phyloP scores from a whole-genome alignment of 2,329 filamentous ascomycete species.

The Diaporthe destruens region DNA sequence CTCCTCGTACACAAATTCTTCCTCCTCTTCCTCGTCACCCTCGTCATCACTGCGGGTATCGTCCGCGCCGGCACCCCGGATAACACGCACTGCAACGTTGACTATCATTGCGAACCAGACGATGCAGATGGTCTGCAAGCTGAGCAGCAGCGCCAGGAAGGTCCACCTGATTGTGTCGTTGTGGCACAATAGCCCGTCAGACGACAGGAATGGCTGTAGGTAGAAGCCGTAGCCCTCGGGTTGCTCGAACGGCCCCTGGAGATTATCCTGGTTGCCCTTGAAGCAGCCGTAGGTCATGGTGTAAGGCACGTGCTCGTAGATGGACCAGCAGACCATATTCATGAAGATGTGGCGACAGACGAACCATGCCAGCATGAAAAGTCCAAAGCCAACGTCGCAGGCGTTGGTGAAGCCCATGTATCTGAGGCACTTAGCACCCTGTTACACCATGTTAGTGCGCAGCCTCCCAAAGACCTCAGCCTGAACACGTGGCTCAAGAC shows the following conservation, averaged over 20 bases:
- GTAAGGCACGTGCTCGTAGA: constrained; percentile 74
- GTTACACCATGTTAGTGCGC: constrained; percentile 38
- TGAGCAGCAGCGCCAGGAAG: constrained; percentile 82
- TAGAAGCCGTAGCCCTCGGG: constrained; percentile 68
- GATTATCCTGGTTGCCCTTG: constrained; percentile 65
- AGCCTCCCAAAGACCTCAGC: background rate
- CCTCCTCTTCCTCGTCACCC: constrained; percentile 72
- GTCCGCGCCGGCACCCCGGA: constrained; percentile 82
- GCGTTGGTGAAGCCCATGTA: constrained; percentile 81
- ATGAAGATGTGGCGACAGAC: constrained; percentile 86
- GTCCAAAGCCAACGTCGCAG: constrained; percentile 86
- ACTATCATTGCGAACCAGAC: constrained; percentile 92
- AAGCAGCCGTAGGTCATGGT: constrained; percentile 80
- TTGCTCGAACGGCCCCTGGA: constrained; percentile 66
- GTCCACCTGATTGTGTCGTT: constrained; percentile 78
- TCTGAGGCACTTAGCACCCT: constrained; percentile 94
- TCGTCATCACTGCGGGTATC: constrained; percentile 92
- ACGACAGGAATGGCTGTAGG: constrained; percentile 79
- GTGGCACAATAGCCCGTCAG: constrained; percentile 83
- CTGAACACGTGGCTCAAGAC: background rate
- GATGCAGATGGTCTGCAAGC: constrained; percentile 83
- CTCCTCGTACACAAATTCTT: constrained; percentile 67
- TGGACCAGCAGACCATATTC: constrained; percentile 83
- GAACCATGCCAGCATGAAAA: constrained; percentile 91
- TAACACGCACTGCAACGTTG: constrained; percentile 82